Evolutionary conservation across 2,329 filamentous ascomycete genomes (phyloP).

Genomic region (Lasiodiplodia gonubiensis): DNA sequence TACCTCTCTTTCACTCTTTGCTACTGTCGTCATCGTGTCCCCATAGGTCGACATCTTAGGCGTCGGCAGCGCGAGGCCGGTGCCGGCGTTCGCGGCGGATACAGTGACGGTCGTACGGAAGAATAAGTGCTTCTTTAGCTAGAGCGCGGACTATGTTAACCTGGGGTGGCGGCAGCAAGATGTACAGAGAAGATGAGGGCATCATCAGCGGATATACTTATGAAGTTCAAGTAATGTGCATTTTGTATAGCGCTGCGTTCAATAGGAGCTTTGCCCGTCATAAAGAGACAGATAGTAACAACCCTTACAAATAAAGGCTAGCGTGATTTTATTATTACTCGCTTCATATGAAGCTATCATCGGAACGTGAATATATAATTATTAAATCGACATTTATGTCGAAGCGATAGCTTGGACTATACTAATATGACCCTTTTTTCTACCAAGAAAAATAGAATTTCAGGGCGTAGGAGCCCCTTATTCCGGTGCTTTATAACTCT

Average conservation of each 20-base stretch:
- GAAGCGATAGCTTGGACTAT: too few relatives aligned
- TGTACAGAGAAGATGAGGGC: constrained; percentile 81
- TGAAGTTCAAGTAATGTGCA: constrained; percentile 70
- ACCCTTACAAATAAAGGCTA: too few relatives aligned
- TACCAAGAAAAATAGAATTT: too few relatives aligned
- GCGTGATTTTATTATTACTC: too few relatives aligned
- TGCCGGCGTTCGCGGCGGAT: constrained; percentile 74
- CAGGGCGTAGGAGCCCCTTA: too few relatives aligned
- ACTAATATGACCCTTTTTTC: too few relatives aligned
- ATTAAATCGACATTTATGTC: too few relatives aligned
- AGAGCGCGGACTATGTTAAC: constrained; percentile 96
- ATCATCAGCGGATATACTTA: constrained; percentile 84
- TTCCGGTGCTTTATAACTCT: too few relatives aligned
- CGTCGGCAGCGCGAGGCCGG: constrained; percentile 77
- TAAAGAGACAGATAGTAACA: too few relatives aligned
- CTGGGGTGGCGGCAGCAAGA: constrained; percentile 92
- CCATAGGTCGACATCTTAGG: constrained; percentile 92
- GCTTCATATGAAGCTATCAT: too few relatives aligned
- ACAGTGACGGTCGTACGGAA: constrained; percentile 67
- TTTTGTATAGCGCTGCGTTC: background rate
- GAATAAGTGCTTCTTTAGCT: constrained; percentile 89
- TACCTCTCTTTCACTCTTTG: background rate
- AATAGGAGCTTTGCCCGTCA: too few relatives aligned
- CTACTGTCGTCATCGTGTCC: constrained; percentile 79
- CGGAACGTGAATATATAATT: too few relatives aligned